Evolutionary conservation across 169 alveolate genomes (phyloP).

Genomic region (Eimeria acervulina): DNA sequence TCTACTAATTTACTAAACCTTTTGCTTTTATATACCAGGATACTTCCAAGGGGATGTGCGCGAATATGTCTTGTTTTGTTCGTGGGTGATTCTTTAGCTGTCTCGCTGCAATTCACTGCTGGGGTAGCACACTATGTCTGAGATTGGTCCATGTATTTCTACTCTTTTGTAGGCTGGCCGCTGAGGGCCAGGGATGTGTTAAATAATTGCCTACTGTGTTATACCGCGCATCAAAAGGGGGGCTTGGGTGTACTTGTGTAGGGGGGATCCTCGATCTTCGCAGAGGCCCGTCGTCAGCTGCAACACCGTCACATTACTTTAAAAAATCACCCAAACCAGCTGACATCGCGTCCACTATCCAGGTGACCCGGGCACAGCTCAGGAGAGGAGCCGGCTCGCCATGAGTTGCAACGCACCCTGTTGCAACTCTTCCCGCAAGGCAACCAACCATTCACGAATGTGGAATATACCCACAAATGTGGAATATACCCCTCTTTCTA

Average conservation of each 20-base stretch:
- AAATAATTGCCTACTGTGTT: not conserved
- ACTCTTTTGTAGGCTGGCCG: not conserved
- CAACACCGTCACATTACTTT: not conserved
- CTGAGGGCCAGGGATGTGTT: not conserved
- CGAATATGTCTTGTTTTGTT: not conserved
- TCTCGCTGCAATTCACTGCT: not conserved
- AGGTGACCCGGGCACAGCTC: not conserved
- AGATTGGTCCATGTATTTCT: not conserved
- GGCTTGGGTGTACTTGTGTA: not conserved
- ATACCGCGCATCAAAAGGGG: not conserved
- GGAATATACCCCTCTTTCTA: not conserved
- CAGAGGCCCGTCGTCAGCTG: too few relatives aligned
- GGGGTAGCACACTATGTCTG: not conserved
- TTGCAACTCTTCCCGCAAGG: not conserved
- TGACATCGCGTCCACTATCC: not conserved
- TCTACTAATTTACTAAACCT: not conserved
- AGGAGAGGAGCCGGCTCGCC: not conserved
- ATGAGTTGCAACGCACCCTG: not conserved
- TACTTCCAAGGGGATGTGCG: not conserved
- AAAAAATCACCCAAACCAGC: not conserved
- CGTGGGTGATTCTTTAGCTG: not conserved
- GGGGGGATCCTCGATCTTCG: not conserved
- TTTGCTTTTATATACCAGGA: not conserved
- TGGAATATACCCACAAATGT: too few relatives aligned
- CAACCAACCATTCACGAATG: not conserved